These are phyloP conservation scores for Lichtheimia hyalospora DNA, from an alignment of 371 early-diverging fungal species.

Conservation along the genomic window DNA sequence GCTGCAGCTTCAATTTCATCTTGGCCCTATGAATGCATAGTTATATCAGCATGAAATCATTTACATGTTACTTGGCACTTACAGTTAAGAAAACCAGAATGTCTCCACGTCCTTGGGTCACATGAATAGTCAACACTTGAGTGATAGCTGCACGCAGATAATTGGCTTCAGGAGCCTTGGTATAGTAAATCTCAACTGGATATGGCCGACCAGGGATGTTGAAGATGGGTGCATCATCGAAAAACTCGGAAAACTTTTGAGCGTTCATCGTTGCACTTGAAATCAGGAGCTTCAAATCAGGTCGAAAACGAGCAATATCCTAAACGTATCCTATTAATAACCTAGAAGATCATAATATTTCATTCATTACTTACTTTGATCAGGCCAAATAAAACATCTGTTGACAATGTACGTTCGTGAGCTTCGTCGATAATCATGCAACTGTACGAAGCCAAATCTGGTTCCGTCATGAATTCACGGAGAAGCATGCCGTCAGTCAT, in stretches of 20 bases:
- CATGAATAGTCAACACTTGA: slow-evolving; percentile 95
- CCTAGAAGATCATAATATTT: slow-evolving; percentile 2
- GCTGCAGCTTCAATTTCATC: slow-evolving; percentile 97
- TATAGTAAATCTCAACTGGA: slow-evolving; percentile 95
- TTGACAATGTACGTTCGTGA: slow-evolving; percentile 98
- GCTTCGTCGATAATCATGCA: slow-evolving; percentile 99
- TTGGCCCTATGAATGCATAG: slow-evolving; percentile 74
- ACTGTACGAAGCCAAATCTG: slow-evolving; percentile 89
- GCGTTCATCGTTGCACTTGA: slow-evolving; percentile 99
- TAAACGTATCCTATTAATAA: slow-evolving; percentile 2
- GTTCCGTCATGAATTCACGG: slow-evolving; percentile 97
- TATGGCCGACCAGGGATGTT: slow-evolving; percentile 92
- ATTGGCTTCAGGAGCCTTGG: slow-evolving; percentile 96
- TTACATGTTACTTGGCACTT: slow-evolving; percentile 8
- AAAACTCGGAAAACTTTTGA: slow-evolving; percentile 93
- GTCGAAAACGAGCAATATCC: slow-evolving; percentile 92
- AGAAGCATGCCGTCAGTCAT: slow-evolving; percentile 99
- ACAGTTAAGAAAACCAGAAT: slow-evolving; percentile 97
- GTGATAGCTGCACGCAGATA: slow-evolving; percentile 95
- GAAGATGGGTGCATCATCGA: slow-evolving; percentile 95
- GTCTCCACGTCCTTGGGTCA: slow-evolving; percentile 89
- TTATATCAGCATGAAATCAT: background rate
- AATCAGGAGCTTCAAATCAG: slow-evolving; percentile 93
- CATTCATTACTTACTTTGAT: slow-evolving; percentile 68
- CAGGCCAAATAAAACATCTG: slow-evolving; percentile 97